Base-by-base conservation (phyloP, 2,329 filamentous ascomycete genomes). In the Pestalotiopsis fici region DNA sequence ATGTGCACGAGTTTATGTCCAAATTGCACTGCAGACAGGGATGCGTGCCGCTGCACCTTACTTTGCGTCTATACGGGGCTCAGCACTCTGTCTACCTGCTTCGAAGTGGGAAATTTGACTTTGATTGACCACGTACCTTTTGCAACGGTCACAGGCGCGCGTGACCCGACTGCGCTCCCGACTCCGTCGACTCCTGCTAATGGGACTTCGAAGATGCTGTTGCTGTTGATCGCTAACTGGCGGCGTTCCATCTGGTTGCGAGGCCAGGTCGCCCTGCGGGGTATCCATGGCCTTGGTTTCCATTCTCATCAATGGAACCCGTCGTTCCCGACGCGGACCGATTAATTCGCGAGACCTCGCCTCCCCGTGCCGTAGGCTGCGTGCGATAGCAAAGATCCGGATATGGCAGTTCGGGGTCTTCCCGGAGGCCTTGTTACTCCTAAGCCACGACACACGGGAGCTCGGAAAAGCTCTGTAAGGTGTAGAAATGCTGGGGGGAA, bases 121-220 rank as follows among this genome's bases (percentile, higher is more conserved):
- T 13, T 21, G 50, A 50, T 56, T 23, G 12, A 15, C 1, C 11
- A 71, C 77, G 74, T 72, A 84, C 83, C 78, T 82, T 73, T 85
- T 85, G 74, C 83, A 85, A 65, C 79, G 75, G 73, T 85, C 83
- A 71, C 83, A 85, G 21, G 83, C 83, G 31, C 83, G 77, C 67
- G 80, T 84, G 62, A 84, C 83, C 63, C 82, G 78, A 25, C 78
- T 77, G 21, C 81, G 73, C 62, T 82, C 80, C 31, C 57, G 57
- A 27, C 68, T 61, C 31, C 73, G 69, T 66, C 70, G 72, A 60
- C 70, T 31, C 37, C 23, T 62, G 35, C 37, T 15, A 6, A 12
- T 35, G 2, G 27, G 27, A 31, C 57, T 60, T 15, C 18, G 28
- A 21, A 31, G 27, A 18, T 15, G 5, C 21, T 18, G 57, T 27